Base-by-base conservation (phyloP, 2,329 filamentous ascomycete genomes). In the Talaromyces sp. region DNA sequence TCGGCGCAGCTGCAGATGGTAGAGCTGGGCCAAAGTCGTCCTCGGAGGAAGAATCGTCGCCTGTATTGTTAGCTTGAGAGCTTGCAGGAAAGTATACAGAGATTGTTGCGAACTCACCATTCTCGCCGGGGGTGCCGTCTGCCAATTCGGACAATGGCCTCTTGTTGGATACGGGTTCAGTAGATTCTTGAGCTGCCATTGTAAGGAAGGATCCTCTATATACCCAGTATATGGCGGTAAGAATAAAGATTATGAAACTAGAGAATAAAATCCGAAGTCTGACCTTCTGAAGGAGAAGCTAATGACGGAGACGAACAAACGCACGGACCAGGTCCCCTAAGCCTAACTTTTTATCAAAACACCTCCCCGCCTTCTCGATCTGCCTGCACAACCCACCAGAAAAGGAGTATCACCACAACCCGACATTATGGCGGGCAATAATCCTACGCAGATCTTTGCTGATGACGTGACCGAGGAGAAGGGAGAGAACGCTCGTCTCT, bases 381-480 rank as follows among this genome's bases (percentile, higher is more conserved):
- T 58, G 54, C 16, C 43, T 33, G 37, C 27, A 54, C 47, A 57
- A 8, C 19, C 27, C 39, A 60, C 13, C 33, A 19, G 33, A 56
- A 41, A 56, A 62, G 27, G 47, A 62, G 60, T 8, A 62, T 9
- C 54, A 22, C 59, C 41, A 59, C 56, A 27, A 27, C n/a, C 50
- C 19, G 50, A 45, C n/a, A 65, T 16, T 54, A 65, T 65, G 64
- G 64, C 64, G 65, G 79, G 78, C 71, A 76, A 72, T 79, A 95
- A 93, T 82, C 93, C 94, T 74, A 97, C 93, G 69, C 94, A 98
- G 82, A 98, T 98, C 84, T 98, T 98, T 82, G 92, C 93, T 74
- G 92, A 97, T 80, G 93, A 96, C 78, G 95, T 96, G 71, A 95
- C 90, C 65, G 92, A 98, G 82, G 94, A 98, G 83, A 98, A 97